phyloP scores from a whole-genome alignment of 768 basidiomycete genomes.

The Mycena belliarum region DNA sequence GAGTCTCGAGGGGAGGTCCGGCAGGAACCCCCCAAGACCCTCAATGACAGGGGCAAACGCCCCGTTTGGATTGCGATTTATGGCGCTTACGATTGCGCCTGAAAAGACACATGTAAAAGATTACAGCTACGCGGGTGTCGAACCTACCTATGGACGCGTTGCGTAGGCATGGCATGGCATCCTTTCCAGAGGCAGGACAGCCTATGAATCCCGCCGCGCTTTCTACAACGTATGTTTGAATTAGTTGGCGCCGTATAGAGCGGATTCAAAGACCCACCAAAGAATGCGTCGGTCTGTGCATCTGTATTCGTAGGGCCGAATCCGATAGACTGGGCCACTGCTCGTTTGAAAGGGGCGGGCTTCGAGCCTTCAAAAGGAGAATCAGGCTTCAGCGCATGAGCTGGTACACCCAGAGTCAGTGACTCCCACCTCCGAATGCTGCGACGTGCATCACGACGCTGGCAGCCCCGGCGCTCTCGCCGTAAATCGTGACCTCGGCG shows the following conservation, averaged over 20 bases:
- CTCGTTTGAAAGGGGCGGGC: constrained; percentile 39
- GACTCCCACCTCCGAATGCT: constrained; percentile 39
- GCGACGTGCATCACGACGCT: constrained; percentile 46
- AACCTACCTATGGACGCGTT: constrained; percentile 34
- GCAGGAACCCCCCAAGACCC: constrained; percentile 30
- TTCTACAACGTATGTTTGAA: constrained; percentile 19
- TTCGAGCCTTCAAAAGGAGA: constrained; percentile 30
- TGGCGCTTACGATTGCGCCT: constrained; percentile 41
- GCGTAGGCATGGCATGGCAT: constrained; percentile 37
- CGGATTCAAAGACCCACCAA: constrained; percentile 30
- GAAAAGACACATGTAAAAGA: background rate
- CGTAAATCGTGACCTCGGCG: constrained; percentile 33
- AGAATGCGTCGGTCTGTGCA: constrained; percentile 30
- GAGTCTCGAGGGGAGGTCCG: constrained; percentile 38
- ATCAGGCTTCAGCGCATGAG: background rate
- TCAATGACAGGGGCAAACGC: constrained; percentile 33
- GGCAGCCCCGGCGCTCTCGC: constrained; percentile 46
- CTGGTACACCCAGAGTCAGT: no score
- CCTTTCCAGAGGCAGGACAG: constrained; percentile 29
- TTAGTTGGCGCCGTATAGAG: background rate
- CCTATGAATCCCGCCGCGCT: constrained; percentile 32
- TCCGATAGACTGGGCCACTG: constrained; percentile 45
- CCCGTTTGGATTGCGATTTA: constrained; percentile 37
- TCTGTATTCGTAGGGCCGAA: constrained; percentile 37
- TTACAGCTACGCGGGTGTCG: no score